These are phyloP conservation scores for Chytriomyces hyalinus DNA, from an alignment of 192 early-diverging fungal species.

Conservation along the genomic window DNA sequence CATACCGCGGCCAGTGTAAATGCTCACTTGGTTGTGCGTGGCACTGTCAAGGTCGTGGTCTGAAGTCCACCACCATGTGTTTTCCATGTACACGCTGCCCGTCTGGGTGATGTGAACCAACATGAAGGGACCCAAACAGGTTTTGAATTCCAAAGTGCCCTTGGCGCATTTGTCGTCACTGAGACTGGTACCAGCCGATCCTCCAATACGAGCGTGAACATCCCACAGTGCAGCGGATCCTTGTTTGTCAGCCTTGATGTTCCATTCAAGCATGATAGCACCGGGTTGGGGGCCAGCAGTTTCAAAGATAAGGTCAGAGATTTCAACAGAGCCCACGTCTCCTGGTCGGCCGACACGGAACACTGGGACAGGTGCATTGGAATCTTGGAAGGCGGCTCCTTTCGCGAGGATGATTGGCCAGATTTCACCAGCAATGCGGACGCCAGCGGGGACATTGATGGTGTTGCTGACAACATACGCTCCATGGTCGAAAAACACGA, in stretches of 20 bases:
- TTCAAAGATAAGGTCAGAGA: constrained; percentile 29
- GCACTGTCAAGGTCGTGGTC: constrained; percentile 50
- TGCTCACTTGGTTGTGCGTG: constrained; percentile 14
- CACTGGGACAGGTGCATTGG: constrained; percentile 29
- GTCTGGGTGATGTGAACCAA: constrained; percentile 39
- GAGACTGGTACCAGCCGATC: constrained; percentile 39
- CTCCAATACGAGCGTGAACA: constrained; percentile 49
- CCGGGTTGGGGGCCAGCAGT: constrained; percentile 38
- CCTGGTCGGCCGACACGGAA: constrained; percentile 46
- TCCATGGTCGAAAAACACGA: constrained; percentile 47
- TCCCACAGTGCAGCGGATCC: constrained; percentile 51
- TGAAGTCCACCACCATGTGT: constrained; percentile 51
- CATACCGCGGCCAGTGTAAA: constrained; percentile 52
- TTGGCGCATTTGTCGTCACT: constrained; percentile 25
- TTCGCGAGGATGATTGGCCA: constrained; percentile 45
- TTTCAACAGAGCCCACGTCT: constrained; percentile 43
- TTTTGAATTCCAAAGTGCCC: constrained; percentile 9
- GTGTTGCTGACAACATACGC: constrained; percentile 40
- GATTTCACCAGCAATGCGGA: constrained; percentile 45
- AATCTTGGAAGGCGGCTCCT: constrained; percentile 33
- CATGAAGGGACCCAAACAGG: constrained; percentile 35
- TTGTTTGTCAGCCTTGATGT: constrained; percentile 29
- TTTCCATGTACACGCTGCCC: constrained; percentile 48
- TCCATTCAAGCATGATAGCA: constrained; percentile 51
- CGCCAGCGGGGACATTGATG: constrained; percentile 38